phyloP scores from a whole-genome alignment of 768 basidiomycete genomes.

The Leccinum variicolor region DNA sequence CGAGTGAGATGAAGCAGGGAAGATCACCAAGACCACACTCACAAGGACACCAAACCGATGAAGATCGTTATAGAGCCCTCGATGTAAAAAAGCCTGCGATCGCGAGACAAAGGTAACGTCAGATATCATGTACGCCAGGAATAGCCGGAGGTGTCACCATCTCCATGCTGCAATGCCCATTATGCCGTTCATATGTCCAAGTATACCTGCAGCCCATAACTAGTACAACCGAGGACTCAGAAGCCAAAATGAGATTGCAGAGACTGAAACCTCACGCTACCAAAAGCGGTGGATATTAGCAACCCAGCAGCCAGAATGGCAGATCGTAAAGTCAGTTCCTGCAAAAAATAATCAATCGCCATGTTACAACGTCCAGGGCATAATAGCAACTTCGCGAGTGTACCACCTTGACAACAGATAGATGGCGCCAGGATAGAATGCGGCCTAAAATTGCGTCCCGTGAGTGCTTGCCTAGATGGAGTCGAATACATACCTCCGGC shows the following conservation, averaged over 20 bases:
- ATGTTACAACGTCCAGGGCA: neutral
- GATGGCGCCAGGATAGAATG: conserved; percentile 63
- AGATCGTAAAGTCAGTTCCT: conserved; percentile 65
- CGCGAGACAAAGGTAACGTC: neutral
- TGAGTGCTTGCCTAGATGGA: conserved; percentile 39
- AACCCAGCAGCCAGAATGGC: conserved; percentile 58
- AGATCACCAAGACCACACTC: neutral
- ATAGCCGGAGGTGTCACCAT: conserved; percentile 40
- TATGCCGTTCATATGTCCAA: conserved; percentile 64
- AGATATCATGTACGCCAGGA: neutral
- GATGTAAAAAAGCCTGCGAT: conserved; percentile 63
- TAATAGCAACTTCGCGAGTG: conserved; percentile 14
- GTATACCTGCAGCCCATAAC: conserved; percentile 72
- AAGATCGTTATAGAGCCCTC: conserved; percentile 65
- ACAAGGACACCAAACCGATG: conserved; percentile 57
- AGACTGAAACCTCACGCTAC: conserved; percentile 41
- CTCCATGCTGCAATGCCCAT: conserved; percentile 69
- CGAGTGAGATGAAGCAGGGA: neutral
- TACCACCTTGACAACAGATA: conserved; percentile 32
- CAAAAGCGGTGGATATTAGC: conserved; percentile 64
- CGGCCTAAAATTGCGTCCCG: conserved; percentile 34
- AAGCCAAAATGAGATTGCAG: neutral
- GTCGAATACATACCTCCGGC: neutral
- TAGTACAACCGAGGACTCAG: conserved; percentile 17
- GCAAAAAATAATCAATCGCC: neutral